phyloP scores from a whole-genome alignment of 2,329 filamentous ascomycete genomes.

The Neopestalotiopsis rosae region DNA sequence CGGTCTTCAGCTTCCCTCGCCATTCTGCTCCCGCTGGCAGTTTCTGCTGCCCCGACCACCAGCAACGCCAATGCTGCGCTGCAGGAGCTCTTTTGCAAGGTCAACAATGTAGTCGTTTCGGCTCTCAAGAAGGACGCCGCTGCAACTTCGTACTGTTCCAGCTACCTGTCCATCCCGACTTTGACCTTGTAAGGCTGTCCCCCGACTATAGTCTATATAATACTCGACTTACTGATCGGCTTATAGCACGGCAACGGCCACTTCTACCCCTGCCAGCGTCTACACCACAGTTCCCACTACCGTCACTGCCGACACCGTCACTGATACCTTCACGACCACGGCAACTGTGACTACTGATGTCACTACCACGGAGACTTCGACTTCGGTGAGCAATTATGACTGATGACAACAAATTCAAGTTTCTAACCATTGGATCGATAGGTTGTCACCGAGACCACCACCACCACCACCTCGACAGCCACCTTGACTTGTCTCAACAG shows the following conservation, averaged over 20 bases:
- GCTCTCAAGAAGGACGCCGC: slow-evolving; percentile 17
- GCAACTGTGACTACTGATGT: background rate
- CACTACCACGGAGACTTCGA: slow-evolving; percentile 3
- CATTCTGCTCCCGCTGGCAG: slow-evolving; percentile 7
- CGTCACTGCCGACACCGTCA: slow-evolving; percentile 13
- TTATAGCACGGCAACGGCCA: slow-evolving; percentile 11
- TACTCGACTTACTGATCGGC: background rate
- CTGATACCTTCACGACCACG: slow-evolving; percentile 9
- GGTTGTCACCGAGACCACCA: slow-evolving; percentile 14
- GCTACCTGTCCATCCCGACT: slow-evolving; percentile 16
- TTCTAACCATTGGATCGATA: slow-evolving; percentile 9
- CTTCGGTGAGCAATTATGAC: background rate
- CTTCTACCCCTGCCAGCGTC: slow-evolving; percentile 11
- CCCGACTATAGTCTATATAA: background rate
- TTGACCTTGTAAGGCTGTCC: slow-evolving; percentile 2
- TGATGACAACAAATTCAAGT: background rate
- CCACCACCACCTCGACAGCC: slow-evolving; percentile 13
- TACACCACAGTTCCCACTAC: slow-evolving; percentile 17
- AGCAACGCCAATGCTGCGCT: slow-evolving; percentile 8
- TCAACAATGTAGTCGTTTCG: slow-evolving; percentile 18
- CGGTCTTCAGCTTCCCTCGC: slow-evolving; percentile 3
- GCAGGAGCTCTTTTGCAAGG: slow-evolving; percentile 20
- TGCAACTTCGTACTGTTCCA: slow-evolving; percentile 21
- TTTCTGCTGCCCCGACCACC: slow-evolving; percentile 8
- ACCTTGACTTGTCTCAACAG: slow-evolving; percentile 20